These are phyloP conservation scores for Cryptococcus deneoformans DNA, from an alignment of 1,284 basidiomycete genomes.

Conservation along the genomic window DNA sequence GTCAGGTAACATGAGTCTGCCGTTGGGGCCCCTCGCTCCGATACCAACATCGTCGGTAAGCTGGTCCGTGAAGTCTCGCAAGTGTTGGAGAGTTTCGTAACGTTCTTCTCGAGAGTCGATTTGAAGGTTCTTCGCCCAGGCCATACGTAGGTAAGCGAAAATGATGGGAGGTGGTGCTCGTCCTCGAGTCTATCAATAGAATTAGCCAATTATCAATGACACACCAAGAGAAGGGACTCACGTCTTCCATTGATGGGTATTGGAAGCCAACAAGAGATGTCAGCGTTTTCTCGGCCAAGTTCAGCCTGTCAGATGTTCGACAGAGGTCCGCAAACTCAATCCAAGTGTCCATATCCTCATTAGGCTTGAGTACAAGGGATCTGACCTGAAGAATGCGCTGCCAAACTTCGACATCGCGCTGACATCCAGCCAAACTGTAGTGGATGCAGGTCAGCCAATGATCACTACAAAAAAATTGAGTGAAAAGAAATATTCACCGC, in stretches of 20 bases:
- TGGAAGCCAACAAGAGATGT: constrained; percentile 77
- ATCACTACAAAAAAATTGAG: no score
- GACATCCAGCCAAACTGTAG: constrained; percentile 84
- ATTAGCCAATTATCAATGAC: background rate
- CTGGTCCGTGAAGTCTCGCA: constrained; percentile 78
- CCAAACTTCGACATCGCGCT: constrained; percentile 99
- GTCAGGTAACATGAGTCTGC: constrained; percentile 54
- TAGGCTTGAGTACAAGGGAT: constrained; percentile 87
- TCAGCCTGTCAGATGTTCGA: constrained; percentile 79
- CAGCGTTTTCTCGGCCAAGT: constrained; percentile 94
- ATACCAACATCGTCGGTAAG: constrained; percentile 71
- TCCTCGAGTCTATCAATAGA: constrained; percentile 53
- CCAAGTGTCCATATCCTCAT: constrained; percentile 97
- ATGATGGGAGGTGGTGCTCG: constrained; percentile 94
- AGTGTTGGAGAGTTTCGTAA: constrained; percentile 72
- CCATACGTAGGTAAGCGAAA: constrained; percentile 94
- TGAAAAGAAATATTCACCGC: constrained; percentile 55
- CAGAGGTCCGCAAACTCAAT: constrained; percentile 89
- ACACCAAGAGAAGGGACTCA: constrained; percentile 5
- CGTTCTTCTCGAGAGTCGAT: constrained; percentile 26
- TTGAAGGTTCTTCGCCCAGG: constrained; percentile 77
- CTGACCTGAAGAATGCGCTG: constrained; percentile 96
- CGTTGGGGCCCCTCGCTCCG: constrained; percentile 54
- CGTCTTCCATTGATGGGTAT: constrained; percentile 40
- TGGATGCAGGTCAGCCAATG: constrained; percentile 4